A percentile compares a stretch with the other conserved stretches of the same genome.
These are phyloP conservation scores for Teratosphaeria gauchensis DNA, from an alignment of 2,329 filamentous ascomycete genomes.

Conservation along the genomic window DNA sequence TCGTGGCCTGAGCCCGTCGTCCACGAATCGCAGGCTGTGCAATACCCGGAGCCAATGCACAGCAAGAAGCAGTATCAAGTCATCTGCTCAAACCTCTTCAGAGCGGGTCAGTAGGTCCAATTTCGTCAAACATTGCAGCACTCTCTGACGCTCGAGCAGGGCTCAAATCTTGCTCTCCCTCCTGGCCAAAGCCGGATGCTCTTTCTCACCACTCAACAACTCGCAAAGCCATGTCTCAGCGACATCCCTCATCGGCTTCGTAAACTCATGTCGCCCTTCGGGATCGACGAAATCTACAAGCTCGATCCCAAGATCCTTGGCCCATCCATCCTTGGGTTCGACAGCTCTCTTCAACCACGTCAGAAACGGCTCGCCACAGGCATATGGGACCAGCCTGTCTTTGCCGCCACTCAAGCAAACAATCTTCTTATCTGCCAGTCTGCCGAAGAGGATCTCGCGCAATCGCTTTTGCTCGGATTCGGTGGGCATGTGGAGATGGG, in stretches of 20 bases:
- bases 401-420: constrained; percentile 55
- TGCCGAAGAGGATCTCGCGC: constrained; percentile 19
- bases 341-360: constrained; percentile 49
- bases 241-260: constrained; percentile 55
- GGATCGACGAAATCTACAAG: constrained; percentile 60
- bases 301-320: constrained; percentile 44
- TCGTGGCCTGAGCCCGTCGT: background rate
- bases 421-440: constrained; percentile 50
- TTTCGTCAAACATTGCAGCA: background rate
- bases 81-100: background rate
- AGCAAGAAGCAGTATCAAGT: background rate
- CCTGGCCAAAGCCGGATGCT: background rate
- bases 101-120: background rate
- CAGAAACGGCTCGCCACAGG: constrained; percentile 50
- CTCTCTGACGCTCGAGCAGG: background rate
- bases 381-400: constrained; percentile 66
- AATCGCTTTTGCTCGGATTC: constrained; percentile 37
- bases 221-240: constrained; percentile 53
- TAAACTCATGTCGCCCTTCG: constrained; percentile 61
- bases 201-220: constrained; percentile 22
- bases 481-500: constrained; percentile 28
- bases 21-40: background rate
- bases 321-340: constrained; percentile 38
- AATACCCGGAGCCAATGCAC: background rate
- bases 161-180: constrained; percentile 5